Percentiles rank a stretch among this genome's conserved stretches.
These are phyloP conservation scores for Arthrinium puccinioides DNA, from an alignment of 2,329 filamentous ascomycete species.

Conservation along the genomic window DNA sequence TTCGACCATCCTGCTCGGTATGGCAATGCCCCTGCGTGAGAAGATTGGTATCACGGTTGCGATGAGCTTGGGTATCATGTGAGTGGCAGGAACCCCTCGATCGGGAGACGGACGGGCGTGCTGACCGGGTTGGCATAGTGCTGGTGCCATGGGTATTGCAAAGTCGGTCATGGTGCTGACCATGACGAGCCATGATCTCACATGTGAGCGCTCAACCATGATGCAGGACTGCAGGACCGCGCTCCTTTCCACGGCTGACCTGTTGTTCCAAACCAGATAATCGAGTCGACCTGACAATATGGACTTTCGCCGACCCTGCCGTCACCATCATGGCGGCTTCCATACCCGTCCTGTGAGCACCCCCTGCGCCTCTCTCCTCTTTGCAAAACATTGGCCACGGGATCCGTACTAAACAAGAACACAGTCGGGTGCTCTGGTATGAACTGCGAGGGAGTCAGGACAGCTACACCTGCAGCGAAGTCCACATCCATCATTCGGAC, in stretches of 20 bases:
- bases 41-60: constrained; percentile 26
- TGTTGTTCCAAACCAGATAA: constrained; percentile 13
- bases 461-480: no score
- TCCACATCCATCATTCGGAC: no score
- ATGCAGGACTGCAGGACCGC: no score
- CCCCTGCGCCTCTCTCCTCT: no score
- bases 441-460: constrained; percentile 22
- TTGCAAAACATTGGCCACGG: not conserved
- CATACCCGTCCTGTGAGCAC: constrained; percentile 26
- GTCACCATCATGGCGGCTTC: constrained; percentile 28
- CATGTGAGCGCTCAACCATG: constrained; percentile 9
- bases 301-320: constrained; percentile 26
- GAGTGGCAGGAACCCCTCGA: no score
- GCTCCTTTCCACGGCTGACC: not conserved
- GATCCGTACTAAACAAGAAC: not conserved
- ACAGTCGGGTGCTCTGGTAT: constrained; percentile 25
- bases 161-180: constrained; percentile 23
- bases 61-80: constrained; percentile 28
- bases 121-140: no score
- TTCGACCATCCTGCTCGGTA: constrained; percentile 25
- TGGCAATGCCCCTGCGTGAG: constrained; percentile 23
- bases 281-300: constrained; percentile 27
- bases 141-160: constrained; percentile 24
- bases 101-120: no score
- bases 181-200: constrained; percentile 25